Evolutionary conservation across 2,329 filamentous ascomycete genomes (phyloP).

Genomic region (Endoconidiophora polonica): DNA sequence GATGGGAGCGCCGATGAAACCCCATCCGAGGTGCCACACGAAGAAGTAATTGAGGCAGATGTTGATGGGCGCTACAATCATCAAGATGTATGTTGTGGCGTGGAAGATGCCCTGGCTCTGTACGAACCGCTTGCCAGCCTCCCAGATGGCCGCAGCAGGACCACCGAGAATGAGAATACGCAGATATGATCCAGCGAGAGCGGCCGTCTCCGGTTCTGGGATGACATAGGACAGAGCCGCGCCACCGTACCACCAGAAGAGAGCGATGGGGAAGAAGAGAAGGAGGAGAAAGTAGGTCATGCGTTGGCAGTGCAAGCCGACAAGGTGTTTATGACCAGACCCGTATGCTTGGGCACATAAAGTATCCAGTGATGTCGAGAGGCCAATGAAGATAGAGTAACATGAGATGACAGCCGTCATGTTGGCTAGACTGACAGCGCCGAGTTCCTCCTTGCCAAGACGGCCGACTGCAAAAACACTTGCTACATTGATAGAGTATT

Average conservation of each 20-base stretch:
- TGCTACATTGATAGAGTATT: conserved; percentile 71
- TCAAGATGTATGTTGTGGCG: conserved; percentile 59
- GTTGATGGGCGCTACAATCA: conserved; percentile 63
- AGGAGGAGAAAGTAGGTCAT: conserved; percentile 65
- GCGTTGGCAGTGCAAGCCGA: conserved; percentile 65
- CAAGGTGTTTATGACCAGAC: conserved; percentile 73
- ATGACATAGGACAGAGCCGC: conserved; percentile 37
- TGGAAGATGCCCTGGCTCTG: conserved; percentile 71
- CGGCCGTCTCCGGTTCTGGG: conserved; percentile 40
- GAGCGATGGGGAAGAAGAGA: conserved; percentile 53
- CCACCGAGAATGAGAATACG: conserved; percentile 55
- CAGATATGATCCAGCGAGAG: conserved; percentile 55
- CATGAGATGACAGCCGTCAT: conserved; percentile 73
- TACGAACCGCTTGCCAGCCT: conserved; percentile 63
- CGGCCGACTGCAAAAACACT: conserved; percentile 65
- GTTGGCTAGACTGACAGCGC: conserved; percentile 33
- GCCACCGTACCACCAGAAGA: conserved; percentile 55
- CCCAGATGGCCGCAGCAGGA: conserved; percentile 61
- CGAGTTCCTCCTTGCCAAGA: conserved; percentile 46
- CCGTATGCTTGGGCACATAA: conserved; percentile 90
- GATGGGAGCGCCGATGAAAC: conserved; percentile 67
- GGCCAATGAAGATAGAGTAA: conserved; percentile 62
- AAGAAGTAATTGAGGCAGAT: conserved; percentile 62
- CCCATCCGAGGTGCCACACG: conserved; percentile 53
- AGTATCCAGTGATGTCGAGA: conserved; percentile 81